Evolutionary conservation across 257 asterid genomes (phyloP).

Genomic region (Rubia yunnanensis): DNA sequence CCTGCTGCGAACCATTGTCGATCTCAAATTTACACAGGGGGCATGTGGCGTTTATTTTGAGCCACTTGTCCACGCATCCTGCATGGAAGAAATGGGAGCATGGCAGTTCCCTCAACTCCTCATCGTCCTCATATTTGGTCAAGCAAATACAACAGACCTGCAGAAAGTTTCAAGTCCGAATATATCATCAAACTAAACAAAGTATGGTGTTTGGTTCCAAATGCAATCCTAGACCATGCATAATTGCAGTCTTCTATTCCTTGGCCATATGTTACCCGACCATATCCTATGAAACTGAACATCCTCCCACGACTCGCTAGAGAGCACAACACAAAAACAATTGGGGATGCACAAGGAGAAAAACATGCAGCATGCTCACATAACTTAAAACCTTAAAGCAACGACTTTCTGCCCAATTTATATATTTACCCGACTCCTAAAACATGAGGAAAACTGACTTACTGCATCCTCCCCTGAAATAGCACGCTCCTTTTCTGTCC

Average conservation of each 20-base stretch:
- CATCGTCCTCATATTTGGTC: conserved; percentile 31
- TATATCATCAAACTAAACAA: neutral
- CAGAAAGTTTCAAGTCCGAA: neutral
- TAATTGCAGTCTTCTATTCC: neutral
- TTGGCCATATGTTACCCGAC: neutral
- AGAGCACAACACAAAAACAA: neutral
- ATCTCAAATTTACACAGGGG: conserved; percentile 37
- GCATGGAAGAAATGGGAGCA: conserved; percentile 40
- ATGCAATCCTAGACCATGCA: neutral
- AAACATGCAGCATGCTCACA: too few species aligned
- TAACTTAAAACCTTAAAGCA: neutral
- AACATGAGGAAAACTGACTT: conserved; percentile 10
- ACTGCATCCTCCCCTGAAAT: conserved; percentile 47
- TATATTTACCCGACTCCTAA: neutral
- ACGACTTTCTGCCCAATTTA: neutral
- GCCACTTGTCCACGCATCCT: conserved; percentile 38
- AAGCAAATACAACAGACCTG: conserved; percentile 39
- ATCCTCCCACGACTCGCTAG: neutral
- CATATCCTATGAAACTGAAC: neutral
- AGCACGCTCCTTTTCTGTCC: conserved; percentile 42
- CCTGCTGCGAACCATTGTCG: conserved; percentile 11
- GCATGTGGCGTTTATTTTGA: conserved; percentile 33
- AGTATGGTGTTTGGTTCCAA: neutral
- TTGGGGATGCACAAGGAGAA: neutral
- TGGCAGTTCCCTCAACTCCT: conserved; percentile 36